Conservation (phyloP, 2,329 filamentous ascomycete genomes). For the Talaromyces atroroseus region DNA sequence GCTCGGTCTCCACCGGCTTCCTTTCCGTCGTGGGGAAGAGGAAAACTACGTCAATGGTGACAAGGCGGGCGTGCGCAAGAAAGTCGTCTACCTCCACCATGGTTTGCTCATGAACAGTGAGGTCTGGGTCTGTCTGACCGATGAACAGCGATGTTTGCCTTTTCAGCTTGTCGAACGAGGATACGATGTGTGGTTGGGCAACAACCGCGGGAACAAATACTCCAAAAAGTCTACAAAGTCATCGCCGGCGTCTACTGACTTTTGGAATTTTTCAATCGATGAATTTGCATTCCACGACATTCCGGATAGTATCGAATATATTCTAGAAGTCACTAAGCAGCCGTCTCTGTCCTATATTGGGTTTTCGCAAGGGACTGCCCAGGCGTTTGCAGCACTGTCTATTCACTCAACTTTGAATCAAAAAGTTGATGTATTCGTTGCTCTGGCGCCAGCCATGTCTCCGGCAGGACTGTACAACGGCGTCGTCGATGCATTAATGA, state of each 20-base stretch:
- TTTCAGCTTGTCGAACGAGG: constrained; percentile 85
- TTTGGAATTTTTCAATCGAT: constrained; percentile 98
- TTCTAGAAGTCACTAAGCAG: constrained; percentile 76
- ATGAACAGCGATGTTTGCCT: constrained; percentile 76
- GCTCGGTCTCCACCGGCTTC: constrained; percentile 80
- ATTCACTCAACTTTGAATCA: constrained; percentile 89
- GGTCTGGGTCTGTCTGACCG: constrained; percentile 92
- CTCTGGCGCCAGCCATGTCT: constrained; percentile 91
- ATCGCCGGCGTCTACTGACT: constrained; percentile 68
- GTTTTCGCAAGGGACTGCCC: constrained; percentile 94
- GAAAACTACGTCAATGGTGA: constrained; percentile 67
- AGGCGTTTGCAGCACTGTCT: constrained; percentile 88
- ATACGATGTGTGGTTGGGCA: constrained; percentile 96
- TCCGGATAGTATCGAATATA: constrained; percentile 87
- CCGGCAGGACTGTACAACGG: constrained; percentile 85
- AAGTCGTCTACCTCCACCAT: constrained; percentile 89
- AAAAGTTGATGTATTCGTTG: constrained; percentile 93
- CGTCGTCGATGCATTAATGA: constrained; percentile 87
- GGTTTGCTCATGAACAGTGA: constrained; percentile 98
- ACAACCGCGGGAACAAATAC: constrained; percentile 98
- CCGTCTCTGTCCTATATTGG: constrained; percentile 89
- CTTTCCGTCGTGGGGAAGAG: constrained; percentile 77
- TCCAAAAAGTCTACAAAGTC: constrained; percentile 83
- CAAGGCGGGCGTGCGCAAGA: constrained; percentile 64
- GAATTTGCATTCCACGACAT: constrained; percentile 98